A percentile compares a stretch with the other conserved stretches of the same genome.
Conservation (phyloP, 768 basidiomycete species). For the Mycena galericulata region DNA sequence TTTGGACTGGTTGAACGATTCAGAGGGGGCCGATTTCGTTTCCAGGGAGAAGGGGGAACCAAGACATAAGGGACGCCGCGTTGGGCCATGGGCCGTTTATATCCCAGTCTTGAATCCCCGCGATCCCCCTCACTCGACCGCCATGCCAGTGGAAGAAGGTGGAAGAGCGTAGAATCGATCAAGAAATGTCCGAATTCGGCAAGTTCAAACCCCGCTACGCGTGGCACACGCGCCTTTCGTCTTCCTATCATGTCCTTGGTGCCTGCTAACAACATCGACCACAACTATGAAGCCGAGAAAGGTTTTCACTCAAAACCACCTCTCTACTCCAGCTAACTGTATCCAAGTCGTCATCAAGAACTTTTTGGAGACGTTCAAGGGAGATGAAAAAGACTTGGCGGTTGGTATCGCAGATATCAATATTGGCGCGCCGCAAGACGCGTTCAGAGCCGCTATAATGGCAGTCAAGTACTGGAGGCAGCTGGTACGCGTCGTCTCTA, state of each 20-base stretch:
- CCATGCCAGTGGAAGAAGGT: too few relatives aligned
- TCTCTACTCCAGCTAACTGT: conserved; percentile 13
- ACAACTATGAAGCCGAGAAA: conserved; percentile 81
- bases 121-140: too few relatives aligned
- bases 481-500: conserved; percentile 66
- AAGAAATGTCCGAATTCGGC: conserved; percentile 45
- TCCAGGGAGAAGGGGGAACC: conserved; percentile 3
- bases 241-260: conserved; percentile 68
- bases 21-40: conserved; percentile 8
- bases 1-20: conserved; percentile 19
- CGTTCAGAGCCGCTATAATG: conserved; percentile 48
- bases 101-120: background rate
- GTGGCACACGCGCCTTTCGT: too few relatives aligned
- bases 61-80: background rate
- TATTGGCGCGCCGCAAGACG: conserved; percentile 64
- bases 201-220: conserved; percentile 40
- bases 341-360: conserved; percentile 71
- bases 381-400: conserved; percentile 74
- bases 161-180: background rate
- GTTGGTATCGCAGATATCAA: conserved; percentile 78
- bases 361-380: conserved; percentile 79
- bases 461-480: conserved; percentile 85
- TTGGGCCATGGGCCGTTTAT: background rate
- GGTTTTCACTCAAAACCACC: conserved; percentile 49
- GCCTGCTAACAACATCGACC: conserved; percentile 68